Percentiles rank a stretch among this genome's conserved stretches.
phyloP scores from a whole-genome alignment of 2,329 filamentous ascomycete species.

The Hymenoscyphus fraxineus region DNA sequence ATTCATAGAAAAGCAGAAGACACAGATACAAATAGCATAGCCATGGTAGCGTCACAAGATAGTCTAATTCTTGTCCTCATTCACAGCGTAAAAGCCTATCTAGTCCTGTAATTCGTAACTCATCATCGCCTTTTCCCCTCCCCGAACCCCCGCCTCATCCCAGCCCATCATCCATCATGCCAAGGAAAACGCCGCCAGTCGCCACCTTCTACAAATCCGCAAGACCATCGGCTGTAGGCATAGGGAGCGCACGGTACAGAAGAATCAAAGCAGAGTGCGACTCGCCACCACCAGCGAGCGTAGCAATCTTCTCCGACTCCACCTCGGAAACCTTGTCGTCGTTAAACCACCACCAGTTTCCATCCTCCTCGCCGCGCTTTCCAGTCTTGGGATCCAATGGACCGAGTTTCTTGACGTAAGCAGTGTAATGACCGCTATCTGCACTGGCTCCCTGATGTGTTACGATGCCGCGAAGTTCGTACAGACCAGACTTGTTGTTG shows the following conservation, averaged over 20 bases:
- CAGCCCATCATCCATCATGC: not conserved
- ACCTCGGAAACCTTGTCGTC: conserved; percentile 97
- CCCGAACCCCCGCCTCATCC: not conserved
- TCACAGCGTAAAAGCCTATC: not conserved
- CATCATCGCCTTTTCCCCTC: not conserved
- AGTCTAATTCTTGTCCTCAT: not conserved
- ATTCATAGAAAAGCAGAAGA: no score
- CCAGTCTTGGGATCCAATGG: conserved; percentile 70
- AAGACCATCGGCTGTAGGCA: conserved; percentile 54
- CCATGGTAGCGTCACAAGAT: not conserved
- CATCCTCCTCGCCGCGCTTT: conserved; percentile 76
- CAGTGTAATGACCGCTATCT: conserved; percentile 96
- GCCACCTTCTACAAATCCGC: not conserved
- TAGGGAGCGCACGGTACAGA: conserved; percentile 70
- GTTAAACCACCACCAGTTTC: conserved; percentile 99
- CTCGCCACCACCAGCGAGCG: conserved; percentile 83
- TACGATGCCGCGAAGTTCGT: conserved; percentile 89
- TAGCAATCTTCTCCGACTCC: conserved; percentile 83
- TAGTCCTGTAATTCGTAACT: not conserved
- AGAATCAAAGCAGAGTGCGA: conserved; percentile 79
- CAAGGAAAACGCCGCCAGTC: not conserved
- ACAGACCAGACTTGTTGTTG: conserved; percentile 89
- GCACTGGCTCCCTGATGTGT: conserved; percentile 96
- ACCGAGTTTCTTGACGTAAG: conserved; percentile 90
- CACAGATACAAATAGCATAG: no score